Conservation (phyloP, 768 basidiomycete genomes). For the Fomitopsis pulvina region DNA sequence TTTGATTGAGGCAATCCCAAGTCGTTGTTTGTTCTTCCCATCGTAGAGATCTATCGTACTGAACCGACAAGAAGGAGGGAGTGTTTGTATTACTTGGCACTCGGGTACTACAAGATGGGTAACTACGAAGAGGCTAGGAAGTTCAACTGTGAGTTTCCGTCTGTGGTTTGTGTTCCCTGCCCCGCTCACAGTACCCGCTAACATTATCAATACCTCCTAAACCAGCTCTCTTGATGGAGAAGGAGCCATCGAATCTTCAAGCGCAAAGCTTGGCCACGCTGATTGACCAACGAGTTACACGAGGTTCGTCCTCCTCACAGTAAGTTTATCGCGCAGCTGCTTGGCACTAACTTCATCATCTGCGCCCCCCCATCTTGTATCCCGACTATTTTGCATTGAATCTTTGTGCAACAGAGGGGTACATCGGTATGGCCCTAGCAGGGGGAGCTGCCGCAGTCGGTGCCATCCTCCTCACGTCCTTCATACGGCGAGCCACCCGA, state of each 20-base stretch:
- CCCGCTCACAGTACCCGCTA: neutral
- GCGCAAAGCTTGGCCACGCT: constrained; percentile 80
- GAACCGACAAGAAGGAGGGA: constrained; percentile 86
- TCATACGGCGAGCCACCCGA: constrained; percentile 78
- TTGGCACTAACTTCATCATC: neutral
- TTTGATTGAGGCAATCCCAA: neutral
- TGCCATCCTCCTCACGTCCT: constrained; percentile 62
- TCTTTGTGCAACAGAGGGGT: constrained; percentile 62
- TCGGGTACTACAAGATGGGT: constrained; percentile 95
- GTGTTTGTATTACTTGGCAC: constrained; percentile 92
- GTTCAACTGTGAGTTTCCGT: constrained; percentile 74
- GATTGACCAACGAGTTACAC: constrained; percentile 80
- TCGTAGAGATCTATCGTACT: constrained; percentile 83
- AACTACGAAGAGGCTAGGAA: constrained; percentile 89
- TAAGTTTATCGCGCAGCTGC: neutral
- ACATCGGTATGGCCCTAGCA: constrained; percentile 94
- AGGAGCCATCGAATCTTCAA: constrained; percentile 92
- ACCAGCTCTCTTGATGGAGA: constrained; percentile 77
- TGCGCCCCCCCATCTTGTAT: too few species aligned
- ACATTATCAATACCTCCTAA: neutral
- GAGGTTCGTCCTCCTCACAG: constrained; percentile 44
- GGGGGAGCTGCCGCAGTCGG: constrained; percentile 87
- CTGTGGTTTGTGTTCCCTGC: neutral
- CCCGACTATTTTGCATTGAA: neutral
- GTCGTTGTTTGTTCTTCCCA: neutral